These are phyloP conservation scores for Malus sylvestris DNA, from an alignment of 306 rosid species.

Conservation along the genomic window DNA sequence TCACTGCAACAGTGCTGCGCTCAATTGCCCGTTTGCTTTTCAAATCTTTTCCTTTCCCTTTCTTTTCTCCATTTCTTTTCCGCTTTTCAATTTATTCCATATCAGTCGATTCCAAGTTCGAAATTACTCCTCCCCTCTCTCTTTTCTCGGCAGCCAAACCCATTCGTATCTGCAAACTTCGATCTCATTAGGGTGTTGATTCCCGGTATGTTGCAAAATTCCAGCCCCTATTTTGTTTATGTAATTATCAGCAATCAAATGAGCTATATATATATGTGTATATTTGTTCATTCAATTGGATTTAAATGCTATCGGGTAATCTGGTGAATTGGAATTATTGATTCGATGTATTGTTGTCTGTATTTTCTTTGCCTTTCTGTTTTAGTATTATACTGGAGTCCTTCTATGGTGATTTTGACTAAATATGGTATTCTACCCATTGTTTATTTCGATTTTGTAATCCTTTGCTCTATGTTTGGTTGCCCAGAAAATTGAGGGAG, in stretches of 20 bases:
- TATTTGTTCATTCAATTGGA: not conserved
- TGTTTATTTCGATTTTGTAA: not conserved
- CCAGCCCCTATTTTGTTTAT: not conserved
- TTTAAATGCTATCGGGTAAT: not conserved
- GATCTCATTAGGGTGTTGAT: slow-evolving; percentile 3
- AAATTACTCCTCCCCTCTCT: not conserved
- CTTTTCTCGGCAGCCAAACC: not conserved
- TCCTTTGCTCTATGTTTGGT: not conserved
- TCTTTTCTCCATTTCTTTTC: not conserved
- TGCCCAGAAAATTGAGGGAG: not conserved
- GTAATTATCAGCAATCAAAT: not conserved
- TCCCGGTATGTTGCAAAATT: not conserved
- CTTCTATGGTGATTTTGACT: not conserved
- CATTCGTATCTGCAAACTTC: not conserved
- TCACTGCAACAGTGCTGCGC: not conserved
- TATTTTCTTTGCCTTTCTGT: not conserved
- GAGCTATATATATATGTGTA: not conserved
- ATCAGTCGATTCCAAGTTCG: not conserved
- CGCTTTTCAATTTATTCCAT: not conserved
- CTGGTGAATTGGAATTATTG: not conserved
- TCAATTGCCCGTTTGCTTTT: not conserved
- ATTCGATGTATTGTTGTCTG: not conserved
- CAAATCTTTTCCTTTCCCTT: not conserved
- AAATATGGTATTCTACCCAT: not conserved
- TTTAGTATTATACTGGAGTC: not conserved